Evolutionary conservation across 768 basidiomycete species (phyloP).

Genomic region (Boletus subparvulus): DNA sequence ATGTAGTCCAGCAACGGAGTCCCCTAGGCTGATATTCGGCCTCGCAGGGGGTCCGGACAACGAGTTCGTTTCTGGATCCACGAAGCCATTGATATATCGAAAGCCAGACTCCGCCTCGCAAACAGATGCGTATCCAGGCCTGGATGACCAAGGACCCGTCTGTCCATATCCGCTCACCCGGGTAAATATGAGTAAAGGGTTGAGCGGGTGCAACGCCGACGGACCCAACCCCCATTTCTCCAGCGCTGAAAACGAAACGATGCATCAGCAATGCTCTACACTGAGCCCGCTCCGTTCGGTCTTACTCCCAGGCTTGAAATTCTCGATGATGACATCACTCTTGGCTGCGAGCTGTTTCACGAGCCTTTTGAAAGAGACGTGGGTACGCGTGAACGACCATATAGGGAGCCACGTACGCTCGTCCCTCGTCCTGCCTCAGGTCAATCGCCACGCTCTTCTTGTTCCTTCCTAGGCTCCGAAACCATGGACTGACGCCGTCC

Average conservation of each 20-base stretch:
- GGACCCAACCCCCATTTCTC: constrained; percentile 71
- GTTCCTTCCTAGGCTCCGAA: constrained; percentile 66
- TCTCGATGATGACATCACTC: constrained; percentile 68
- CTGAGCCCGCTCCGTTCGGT: not conserved
- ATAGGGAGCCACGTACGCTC: constrained; percentile 36
- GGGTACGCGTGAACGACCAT: not conserved
- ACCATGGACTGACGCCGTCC: constrained; percentile 74
- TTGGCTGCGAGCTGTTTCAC: constrained; percentile 59
- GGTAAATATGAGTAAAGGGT: constrained; percentile 87
- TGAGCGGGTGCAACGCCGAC: constrained; percentile 59
- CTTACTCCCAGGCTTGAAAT: constrained; percentile 75
- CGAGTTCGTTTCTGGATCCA: constrained; percentile 50
- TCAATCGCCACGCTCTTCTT: constrained; percentile 76
- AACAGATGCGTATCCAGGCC: constrained; percentile 72
- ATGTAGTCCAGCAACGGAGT: constrained; percentile 69
- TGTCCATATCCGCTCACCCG: constrained; percentile 80
- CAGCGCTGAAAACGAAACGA: constrained; percentile 43
- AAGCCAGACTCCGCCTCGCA: constrained; percentile 78
- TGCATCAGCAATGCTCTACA: not conserved
- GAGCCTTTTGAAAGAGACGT: constrained; percentile 39
- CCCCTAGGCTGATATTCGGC: constrained; percentile 72
- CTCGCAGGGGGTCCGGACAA: constrained; percentile 63
- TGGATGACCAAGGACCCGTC: constrained; percentile 69
- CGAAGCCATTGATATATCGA: constrained; percentile 68
- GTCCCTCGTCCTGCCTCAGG: constrained; percentile 56